phyloP scores from a whole-genome alignment of 495 filamentous ascomycete species.

The Astrothelium subdiscretum region DNA sequence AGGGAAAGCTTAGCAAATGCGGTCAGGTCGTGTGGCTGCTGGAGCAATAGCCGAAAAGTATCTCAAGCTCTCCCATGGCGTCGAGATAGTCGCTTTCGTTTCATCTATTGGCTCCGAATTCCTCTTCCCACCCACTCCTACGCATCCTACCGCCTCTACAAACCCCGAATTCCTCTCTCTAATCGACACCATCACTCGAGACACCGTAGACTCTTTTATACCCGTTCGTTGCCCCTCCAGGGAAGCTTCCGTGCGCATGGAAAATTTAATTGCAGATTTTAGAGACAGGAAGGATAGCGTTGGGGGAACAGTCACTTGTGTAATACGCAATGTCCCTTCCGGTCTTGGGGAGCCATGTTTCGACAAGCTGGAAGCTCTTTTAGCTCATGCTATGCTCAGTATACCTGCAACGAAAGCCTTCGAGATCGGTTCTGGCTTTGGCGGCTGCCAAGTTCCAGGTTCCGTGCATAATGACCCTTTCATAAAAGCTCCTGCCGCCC shows the following conservation, averaged over 20 bases:
- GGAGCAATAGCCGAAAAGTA: slow-evolving; percentile 94
- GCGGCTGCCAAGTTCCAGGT: slow-evolving; percentile 75
- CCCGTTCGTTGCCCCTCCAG: slow-evolving; percentile 79
- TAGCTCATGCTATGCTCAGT: slow-evolving; percentile 93
- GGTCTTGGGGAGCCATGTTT: slow-evolving; percentile 93
- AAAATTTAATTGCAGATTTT: slow-evolving; percentile 65
- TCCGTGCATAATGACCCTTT: slow-evolving; percentile 93
- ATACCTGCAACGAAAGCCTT: slow-evolving; percentile 97
- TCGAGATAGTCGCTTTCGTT: slow-evolving; percentile 88
- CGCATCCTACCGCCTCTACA: slow-evolving; percentile 60
- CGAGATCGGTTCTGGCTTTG: slow-evolving; percentile 91
- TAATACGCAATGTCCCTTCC: slow-evolving; percentile 78
- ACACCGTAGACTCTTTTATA: slow-evolving; percentile 71
- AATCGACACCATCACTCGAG: slow-evolving; percentile 59
- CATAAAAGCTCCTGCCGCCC: slow-evolving; percentile 38
- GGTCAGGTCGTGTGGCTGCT: slow-evolving; percentile 88
- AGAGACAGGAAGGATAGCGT: slow-evolving; percentile 80
- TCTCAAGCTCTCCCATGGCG: slow-evolving; percentile 61
- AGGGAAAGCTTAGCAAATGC: too few species aligned
- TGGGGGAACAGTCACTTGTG: slow-evolving; percentile 90
- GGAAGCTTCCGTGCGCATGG: slow-evolving; percentile 58
- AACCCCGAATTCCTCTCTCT: slow-evolving; percentile 76
- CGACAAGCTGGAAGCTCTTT: slow-evolving; percentile 88
- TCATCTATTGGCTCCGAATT: slow-evolving; percentile 73
- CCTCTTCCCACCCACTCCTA: slow-evolving; percentile 69